Evolutionary conservation across 176 grass and related monocot genomes (phyloP).

Genomic region (Aegilops longissima): DNA sequence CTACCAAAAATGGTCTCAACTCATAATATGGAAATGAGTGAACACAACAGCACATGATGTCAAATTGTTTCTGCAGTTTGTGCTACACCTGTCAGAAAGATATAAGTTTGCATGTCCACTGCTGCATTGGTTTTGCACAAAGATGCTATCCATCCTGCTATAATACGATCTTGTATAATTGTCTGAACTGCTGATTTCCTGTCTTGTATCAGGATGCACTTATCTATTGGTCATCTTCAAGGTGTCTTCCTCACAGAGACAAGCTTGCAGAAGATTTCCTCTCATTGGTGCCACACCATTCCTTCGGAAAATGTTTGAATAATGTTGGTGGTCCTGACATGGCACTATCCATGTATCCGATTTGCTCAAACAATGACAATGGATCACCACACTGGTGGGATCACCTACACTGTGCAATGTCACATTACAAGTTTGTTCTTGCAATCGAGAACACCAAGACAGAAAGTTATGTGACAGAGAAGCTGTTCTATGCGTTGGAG

Average conservation of each 20-base stretch:
- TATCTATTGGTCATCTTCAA: slow-evolving; percentile 96
- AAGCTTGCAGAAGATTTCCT: slow-evolving; percentile 67
- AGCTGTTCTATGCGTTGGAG: slow-evolving; percentile 84
- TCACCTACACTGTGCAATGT: slow-evolving; percentile 91
- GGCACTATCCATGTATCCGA: slow-evolving; percentile 69
- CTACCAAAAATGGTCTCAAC: neutral
- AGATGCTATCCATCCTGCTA: neutral
- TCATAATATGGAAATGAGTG: neutral
- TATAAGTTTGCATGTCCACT: slow-evolving; percentile 2
- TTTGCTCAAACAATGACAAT: slow-evolving; percentile 50
- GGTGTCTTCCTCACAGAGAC: slow-evolving; percentile 72
- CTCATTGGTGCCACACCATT: slow-evolving; percentile 68
- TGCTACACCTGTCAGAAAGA: neutral
- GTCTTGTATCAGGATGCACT: slow-evolving; percentile 62
- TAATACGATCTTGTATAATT: neutral
- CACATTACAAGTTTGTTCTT: slow-evolving; percentile 95
- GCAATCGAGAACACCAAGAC: slow-evolving; percentile 89
- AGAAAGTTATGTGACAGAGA: slow-evolving; percentile 92
- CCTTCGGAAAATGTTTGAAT: slow-evolving; percentile 89
- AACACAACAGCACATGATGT: neutral
- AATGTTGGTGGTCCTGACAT: slow-evolving; percentile 78
- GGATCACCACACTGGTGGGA: slow-evolving; percentile 70
- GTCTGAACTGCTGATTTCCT: slow-evolving; percentile 20
- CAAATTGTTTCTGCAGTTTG: neutral
- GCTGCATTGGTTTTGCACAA: neutral